phyloP scores from a whole-genome alignment of 306 rosid genomes.

The Styphnolobium japonicum region DNA sequence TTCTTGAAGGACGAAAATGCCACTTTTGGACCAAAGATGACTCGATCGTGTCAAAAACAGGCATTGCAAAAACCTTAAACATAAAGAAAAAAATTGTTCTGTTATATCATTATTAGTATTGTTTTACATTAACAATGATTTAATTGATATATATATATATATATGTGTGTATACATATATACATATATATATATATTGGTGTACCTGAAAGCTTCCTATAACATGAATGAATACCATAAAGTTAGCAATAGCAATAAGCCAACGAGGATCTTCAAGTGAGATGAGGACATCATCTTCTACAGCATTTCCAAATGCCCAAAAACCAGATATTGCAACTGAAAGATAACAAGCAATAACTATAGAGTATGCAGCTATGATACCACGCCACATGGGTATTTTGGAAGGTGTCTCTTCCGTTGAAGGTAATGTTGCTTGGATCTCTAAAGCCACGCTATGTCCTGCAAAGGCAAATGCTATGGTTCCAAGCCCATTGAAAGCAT shows the following conservation, averaged over 20 bases:
- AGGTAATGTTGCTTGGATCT: conserved; percentile 79
- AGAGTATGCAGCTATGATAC: conserved; percentile 46
- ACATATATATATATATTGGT: not conserved
- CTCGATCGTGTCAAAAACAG: conserved; percentile 60
- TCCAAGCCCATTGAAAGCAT: conserved; percentile 55
- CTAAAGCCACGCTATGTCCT: conserved; percentile 59
- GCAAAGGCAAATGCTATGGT: conserved; percentile 76
- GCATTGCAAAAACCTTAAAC: conserved; percentile 60
- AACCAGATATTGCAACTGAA: conserved; percentile 51
- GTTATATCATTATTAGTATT: not conserved
- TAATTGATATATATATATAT: not conserved
- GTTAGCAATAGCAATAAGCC: conserved; percentile 62
- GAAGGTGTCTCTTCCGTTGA: conserved; percentile 54
- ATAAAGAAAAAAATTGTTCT: not conserved
- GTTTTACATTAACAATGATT: not conserved
- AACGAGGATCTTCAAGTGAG: conserved; percentile 49
- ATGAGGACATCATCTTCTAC: conserved; percentile 68
- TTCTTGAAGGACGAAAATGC: conserved; percentile 27
- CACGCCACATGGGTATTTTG: conserved; percentile 67
- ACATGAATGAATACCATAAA: conserved; percentile 73
- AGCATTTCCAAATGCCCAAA: conserved; percentile 60
- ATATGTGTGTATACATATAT: too few relatives aligned
- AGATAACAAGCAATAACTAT: conserved; percentile 52
- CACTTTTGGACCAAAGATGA: conserved; percentile 35
- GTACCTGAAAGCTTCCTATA: conserved; percentile 70